Conservation (phyloP, 2,329 filamentous ascomycete species). For the Diatrype stigma region DNA sequence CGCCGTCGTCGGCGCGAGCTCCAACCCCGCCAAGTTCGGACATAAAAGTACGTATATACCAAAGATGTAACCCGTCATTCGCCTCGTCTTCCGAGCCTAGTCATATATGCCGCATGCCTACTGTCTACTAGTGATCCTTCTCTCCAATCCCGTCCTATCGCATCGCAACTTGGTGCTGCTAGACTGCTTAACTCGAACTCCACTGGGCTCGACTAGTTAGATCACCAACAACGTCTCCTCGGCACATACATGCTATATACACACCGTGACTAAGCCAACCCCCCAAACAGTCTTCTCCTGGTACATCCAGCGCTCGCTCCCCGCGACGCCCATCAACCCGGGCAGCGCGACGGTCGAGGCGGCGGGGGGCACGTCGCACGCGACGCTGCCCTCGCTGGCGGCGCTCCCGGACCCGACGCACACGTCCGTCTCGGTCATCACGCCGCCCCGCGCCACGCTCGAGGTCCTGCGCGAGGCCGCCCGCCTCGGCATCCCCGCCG, state of each 20-base stretch:
- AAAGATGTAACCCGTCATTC: no score
- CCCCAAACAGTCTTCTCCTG: conserved; percentile 70
- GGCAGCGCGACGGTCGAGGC: conserved; percentile 61
- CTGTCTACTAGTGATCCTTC: no score
- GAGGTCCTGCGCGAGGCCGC: conserved; percentile 74
- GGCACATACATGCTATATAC: neutral
- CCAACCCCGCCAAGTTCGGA: conserved; percentile 80
- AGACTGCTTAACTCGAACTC: neutral
- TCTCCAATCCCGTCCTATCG: neutral
- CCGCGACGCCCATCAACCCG: conserved; percentile 82
- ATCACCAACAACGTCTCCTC: neutral
- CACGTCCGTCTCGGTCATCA: conserved; percentile 82
- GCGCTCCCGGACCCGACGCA: conserved; percentile 61
- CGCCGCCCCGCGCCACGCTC: conserved; percentile 73
- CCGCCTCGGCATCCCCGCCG: conserved; percentile 64
- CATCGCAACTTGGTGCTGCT: no score
- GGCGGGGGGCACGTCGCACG: conserved; percentile 47
- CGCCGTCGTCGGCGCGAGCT: conserved; percentile 86
- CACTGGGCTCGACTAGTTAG: neutral
- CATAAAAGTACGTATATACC: conserved; percentile 65
- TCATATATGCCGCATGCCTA: no score
- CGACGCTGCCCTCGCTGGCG: conserved; percentile 61
- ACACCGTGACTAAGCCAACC: conserved; percentile 3
- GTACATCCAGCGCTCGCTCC: conserved; percentile 75
- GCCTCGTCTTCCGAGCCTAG: no score